Conservation (phyloP, 495 filamentous ascomycete species). For the Trypethelium eluteriae region DNA sequence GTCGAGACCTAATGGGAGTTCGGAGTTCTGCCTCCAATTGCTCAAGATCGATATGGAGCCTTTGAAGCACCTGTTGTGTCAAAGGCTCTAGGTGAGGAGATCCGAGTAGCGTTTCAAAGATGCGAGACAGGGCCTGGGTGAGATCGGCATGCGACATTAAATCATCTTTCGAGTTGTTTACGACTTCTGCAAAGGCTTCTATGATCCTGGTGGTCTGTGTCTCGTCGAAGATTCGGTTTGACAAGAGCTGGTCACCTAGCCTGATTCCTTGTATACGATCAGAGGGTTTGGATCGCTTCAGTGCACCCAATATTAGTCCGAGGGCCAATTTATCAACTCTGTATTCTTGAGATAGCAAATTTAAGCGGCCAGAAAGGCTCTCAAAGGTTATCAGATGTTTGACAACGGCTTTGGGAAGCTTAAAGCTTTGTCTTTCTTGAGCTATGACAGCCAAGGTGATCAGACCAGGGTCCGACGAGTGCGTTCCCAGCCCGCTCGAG, state of each 20-base stretch:
- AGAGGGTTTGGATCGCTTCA: constrained; percentile 47
- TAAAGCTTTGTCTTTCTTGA: constrained; percentile 52
- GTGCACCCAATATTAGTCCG: constrained; percentile 58
- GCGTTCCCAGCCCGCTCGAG: constrained; percentile 61
- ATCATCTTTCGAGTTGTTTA: neutral
- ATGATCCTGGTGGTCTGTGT: constrained; percentile 13
- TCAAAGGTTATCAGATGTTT: constrained; percentile 60
- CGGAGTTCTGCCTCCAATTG: constrained; percentile 64
- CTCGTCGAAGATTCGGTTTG: neutral
- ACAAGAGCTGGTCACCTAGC: neutral
- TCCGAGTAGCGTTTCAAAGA: neutral
- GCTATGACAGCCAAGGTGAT: constrained; percentile 73
- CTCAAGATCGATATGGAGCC: constrained; percentile 56
- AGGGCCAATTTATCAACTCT: constrained; percentile 65
- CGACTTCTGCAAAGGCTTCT: constrained; percentile 1
- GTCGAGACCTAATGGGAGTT: constrained; percentile 48
- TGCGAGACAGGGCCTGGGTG: neutral
- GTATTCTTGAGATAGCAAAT: constrained; percentile 56
- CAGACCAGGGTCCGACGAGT: constrained; percentile 64
- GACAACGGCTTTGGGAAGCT: constrained; percentile 58
- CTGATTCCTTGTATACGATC: neutral
- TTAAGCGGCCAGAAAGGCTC: constrained; percentile 49
- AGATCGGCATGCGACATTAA: neutral
- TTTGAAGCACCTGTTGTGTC: constrained; percentile 53
- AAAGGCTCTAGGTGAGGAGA: neutral